Conservation (phyloP, 192 early-diverging fungal species). For the Podila verticillata region DNA sequence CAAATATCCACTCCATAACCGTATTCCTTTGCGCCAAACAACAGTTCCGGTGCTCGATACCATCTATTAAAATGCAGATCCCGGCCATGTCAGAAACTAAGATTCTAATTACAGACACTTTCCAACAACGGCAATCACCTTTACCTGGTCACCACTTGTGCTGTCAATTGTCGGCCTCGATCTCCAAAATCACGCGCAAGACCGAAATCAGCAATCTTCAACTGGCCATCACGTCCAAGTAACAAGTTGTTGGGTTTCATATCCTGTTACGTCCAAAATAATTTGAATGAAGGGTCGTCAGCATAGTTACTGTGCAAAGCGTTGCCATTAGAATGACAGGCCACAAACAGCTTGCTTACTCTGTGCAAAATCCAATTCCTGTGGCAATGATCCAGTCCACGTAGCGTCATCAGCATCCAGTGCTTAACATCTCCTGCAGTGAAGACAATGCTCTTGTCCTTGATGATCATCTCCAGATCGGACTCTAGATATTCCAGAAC, state of each 20-base stretch:
- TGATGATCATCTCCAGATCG: constrained; percentile 97
- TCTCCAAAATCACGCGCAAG: constrained; percentile 96
- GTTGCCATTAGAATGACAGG: neutral
- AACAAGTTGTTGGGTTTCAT: constrained; percentile 91
- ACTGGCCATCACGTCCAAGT: constrained; percentile 82
- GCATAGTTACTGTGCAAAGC: neutral
- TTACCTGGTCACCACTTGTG: constrained; percentile 91
- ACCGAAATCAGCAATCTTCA: constrained; percentile 99
- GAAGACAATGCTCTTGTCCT: constrained; percentile 90
- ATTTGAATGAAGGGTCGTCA: neutral
- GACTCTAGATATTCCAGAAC: constrained; percentile 95
- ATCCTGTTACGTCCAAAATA: constrained; percentile 61
- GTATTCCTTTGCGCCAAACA: constrained; percentile 91
- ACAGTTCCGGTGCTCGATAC: constrained; percentile 96
- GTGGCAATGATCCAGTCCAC: constrained; percentile 94
- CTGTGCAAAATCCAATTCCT: constrained; percentile 90
- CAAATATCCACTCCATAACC: constrained; percentile 94
- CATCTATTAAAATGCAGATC: constrained; percentile 62
- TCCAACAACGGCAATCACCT: too few species aligned
- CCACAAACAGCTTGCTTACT: constrained; percentile 43
- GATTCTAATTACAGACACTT: too few species aligned
- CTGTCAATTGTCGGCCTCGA: constrained; percentile 80
- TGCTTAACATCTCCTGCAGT: constrained; percentile 93
- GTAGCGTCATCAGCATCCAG: constrained; percentile 97
- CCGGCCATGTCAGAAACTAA: too few species aligned